Conservation (phyloP, 768 basidiomycete genomes). For the Roridomyces roridus region DNA sequence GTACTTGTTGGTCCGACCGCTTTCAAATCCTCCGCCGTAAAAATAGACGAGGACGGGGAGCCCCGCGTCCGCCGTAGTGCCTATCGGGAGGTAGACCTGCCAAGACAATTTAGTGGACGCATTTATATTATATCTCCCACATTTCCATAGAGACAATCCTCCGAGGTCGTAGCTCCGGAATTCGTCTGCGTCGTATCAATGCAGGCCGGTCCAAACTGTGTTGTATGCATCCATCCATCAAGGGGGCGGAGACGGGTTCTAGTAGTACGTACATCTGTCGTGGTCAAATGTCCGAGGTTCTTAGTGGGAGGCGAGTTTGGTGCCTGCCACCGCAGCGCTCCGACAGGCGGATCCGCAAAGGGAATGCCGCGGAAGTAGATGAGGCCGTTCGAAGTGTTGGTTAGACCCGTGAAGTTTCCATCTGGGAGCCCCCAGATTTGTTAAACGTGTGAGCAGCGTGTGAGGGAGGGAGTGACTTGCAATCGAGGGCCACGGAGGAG, state of each 20-base stretch:
- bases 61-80: conserved; percentile 24
- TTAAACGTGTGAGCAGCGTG: background rate
- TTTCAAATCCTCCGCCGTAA: conserved; percentile 51
- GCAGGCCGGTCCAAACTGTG: conserved; percentile 42
- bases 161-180: conserved; percentile 37
- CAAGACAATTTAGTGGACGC: background rate
- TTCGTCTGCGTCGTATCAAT: conserved; percentile 38
- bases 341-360: conserved; percentile 49
- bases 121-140: conserved; percentile 27
- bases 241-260: background rate
- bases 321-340: conserved; percentile 45
- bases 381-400: conserved; percentile 36
- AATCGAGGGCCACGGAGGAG: conserved; percentile 30
- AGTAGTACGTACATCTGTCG: conserved; percentile 35
- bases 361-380: conserved; percentile 48
- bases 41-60: conserved; percentile 50
- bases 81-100: conserved; percentile 43
- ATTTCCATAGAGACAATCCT: conserved; percentile 52
- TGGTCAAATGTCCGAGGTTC: conserved; percentile 41
- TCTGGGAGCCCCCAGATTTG: too few relatives aligned
- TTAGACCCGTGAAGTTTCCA: conserved; percentile 43
- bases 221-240: background rate
- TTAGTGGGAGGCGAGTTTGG: conserved; percentile 43
- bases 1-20: conserved; percentile 41
- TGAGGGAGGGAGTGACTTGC: conserved; percentile 12